Conservation (phyloP, 768 basidiomycete genomes). For the Russula sp. region DNA sequence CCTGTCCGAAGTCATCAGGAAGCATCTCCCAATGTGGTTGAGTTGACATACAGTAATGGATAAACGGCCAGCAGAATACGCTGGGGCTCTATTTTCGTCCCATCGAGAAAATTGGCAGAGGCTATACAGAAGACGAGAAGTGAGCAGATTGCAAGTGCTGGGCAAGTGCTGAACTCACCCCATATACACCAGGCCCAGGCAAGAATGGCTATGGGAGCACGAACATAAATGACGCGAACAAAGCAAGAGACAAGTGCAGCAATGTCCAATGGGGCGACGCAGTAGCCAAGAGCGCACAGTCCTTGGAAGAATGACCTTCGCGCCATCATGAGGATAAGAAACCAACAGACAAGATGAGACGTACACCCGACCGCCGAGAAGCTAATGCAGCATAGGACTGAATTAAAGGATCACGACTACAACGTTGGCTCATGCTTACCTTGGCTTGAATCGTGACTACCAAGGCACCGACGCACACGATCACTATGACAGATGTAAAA, state of each 20-base stretch:
- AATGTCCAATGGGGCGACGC: constrained; percentile 86
- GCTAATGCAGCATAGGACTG: constrained; percentile 34
- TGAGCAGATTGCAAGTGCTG: background rate
- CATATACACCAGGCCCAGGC: constrained; percentile 97
- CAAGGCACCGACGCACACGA: constrained; percentile 85
- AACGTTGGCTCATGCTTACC: constrained; percentile 34
- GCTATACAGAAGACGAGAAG: constrained; percentile 38
- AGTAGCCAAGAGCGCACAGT: constrained; percentile 90
- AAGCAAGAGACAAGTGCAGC: constrained; percentile 86
- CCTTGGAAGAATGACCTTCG: constrained; percentile 91
- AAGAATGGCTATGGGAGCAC: constrained; percentile 76
- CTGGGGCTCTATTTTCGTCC: constrained; percentile 87
- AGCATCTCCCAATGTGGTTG: constrained; percentile 11
- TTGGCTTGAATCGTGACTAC: constrained; percentile 96
- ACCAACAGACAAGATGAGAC: constrained; percentile 23
- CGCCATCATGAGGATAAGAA: background rate
- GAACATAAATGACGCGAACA: constrained; percentile 76
- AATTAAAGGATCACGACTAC: background rate
- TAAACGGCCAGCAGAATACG: constrained; percentile 91
- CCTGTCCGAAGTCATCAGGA: constrained; percentile 32
- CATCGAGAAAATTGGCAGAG: constrained; percentile 91
- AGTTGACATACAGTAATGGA: constrained; percentile 72
- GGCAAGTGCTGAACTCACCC: constrained; percentile 49
- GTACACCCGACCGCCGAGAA: constrained; percentile 78
- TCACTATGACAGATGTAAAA: constrained; percentile 91